Base-by-base conservation (phyloP, 2,329 filamentous ascomycete genomes). In the Colletotrichum neosansevieriae region DNA sequence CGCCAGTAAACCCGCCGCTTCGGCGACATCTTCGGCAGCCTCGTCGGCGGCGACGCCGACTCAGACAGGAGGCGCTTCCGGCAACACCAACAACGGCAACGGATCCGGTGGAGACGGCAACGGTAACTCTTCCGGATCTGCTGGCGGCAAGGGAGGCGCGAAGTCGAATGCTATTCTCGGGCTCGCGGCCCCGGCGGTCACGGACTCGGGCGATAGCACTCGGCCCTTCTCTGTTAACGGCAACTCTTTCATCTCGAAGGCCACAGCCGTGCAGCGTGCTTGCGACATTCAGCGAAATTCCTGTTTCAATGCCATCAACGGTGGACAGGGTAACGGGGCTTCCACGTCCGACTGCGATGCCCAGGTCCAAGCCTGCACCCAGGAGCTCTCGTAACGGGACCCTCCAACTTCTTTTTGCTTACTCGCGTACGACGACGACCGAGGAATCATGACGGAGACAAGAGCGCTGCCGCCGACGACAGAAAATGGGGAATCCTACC, bases 241-340 rank as follows among this genome's bases (percentile, higher is more conserved):
- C 56, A 80, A 81, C 79, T 88, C 81, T 42, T 91, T 92, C 75
- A 84, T 85, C 44, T 85, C 85, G 75, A 75, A 85, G 71, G 78
- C 75, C 3, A 85, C 84, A 10, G 89, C 89, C 19, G 78, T 85
- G 45, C 84, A 89, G 77, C 83, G 89, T 53, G 85, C 87, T 40
- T 92, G 89, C 75, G 84, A 88, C 69, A 84, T 89, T 67, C 88
- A 91, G 79, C 86, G 88, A 79, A 91, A 90, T 73, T 78, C 76
- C 3, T 92, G 89, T 73, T 80, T 85, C 12, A 79, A 88, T 70
- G 84, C 84, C 32, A 85, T 85, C 64, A 91, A 90, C 76, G 73
- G 78, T 12, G 86, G 87, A 19, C 66, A 77, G 58, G 72, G 80
- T 13, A 71, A 74, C 3, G 81, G 81, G 45, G 75, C 81, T 67